phyloP scores from a whole-genome alignment of 2,329 filamentous ascomycete species.

The Curvularia lunata region DNA sequence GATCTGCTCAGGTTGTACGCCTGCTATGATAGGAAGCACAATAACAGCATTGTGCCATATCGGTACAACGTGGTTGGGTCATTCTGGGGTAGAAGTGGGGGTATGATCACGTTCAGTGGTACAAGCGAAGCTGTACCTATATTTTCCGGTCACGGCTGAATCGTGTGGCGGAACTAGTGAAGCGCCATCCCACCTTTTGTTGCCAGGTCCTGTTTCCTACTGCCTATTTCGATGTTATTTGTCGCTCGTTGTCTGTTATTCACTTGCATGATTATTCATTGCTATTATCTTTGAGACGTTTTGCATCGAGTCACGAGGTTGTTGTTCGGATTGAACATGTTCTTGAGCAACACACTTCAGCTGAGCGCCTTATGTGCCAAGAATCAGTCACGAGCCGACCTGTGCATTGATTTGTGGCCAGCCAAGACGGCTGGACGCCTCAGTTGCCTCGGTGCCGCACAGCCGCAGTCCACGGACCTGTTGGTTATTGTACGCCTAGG shows the following conservation, averaged over 20 bases:
- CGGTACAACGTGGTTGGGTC: conserved; percentile 1
- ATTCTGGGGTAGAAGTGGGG: conserved; percentile 2
- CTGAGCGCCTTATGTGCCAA: conserved; percentile 4
- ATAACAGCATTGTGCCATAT: background rate
- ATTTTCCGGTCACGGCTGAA: conserved; percentile 8
- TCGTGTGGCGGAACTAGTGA: background rate
- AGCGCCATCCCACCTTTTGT: background rate
- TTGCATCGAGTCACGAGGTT: background rate
- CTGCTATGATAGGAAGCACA: background rate
- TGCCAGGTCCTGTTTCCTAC: background rate
- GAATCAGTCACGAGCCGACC: background rate
- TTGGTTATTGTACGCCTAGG: background rate
- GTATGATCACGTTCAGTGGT: background rate
- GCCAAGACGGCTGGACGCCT: conserved; percentile 9
- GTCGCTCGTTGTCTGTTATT: background rate
- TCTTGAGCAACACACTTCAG: background rate
- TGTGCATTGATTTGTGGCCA: background rate
- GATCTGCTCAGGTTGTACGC: background rate
- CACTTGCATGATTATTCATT: background rate
- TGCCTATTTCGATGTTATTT: background rate
- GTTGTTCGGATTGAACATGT: background rate
- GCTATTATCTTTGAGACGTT: background rate
- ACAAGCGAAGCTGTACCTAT: conserved; percentile 6
- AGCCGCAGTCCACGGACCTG: conserved; percentile 6
- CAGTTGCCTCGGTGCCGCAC: background rate